Base-by-base conservation (phyloP, 225 moss, liverwort and hornwort species). In the Anthoceros angustus region DNA sequence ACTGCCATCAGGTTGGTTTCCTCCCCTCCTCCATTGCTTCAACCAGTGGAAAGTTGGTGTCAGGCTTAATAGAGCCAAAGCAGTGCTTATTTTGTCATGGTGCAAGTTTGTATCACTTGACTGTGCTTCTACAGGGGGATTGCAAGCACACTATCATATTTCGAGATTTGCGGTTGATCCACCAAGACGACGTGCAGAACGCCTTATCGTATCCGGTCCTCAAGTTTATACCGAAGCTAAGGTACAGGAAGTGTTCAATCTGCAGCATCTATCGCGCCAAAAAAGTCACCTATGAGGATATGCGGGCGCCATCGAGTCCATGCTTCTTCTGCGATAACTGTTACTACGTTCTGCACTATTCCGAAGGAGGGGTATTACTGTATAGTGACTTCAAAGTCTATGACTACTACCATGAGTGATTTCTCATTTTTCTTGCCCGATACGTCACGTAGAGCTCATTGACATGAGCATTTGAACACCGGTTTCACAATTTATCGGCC, bases 261-360 rank as follows among this genome's bases (percentile, higher is more conserved):
- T 95, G 95, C 70, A 82, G 80, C 55, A 95, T 95, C 26, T 95
- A 91, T 74, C 86, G 84, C 68, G 95, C 95, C 9, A 79, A 72
- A 21, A 95, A 95, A 72, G 86, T 95, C 48, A 95, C 95, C 0
- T 79, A 82, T 32, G 95, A 80, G 74, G 95, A 95, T 55, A 86
- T 78, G 62, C 70, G 91, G 15, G 95, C 91, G 25, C 88, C 95
- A 55, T 79, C 86, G 41, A 80, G 76, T 66, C 95, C 95, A 16
- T 84, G 83, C 18, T 95, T 91, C 64, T 88, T 95, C 70, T 95
- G 95, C 63, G 82, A 88, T 42, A 86, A 88, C 40, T 95, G 91
- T 71, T 98, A 98, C 74, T 88, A 86, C 67, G 64, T 87, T 84
- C 82, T 98, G 72, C 95, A 98, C 67, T 98, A 98, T 46, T 42